Evolutionary conservation across 495 filamentous ascomycete genomes (phyloP).

Genomic region (Choiromyces venosus): DNA sequence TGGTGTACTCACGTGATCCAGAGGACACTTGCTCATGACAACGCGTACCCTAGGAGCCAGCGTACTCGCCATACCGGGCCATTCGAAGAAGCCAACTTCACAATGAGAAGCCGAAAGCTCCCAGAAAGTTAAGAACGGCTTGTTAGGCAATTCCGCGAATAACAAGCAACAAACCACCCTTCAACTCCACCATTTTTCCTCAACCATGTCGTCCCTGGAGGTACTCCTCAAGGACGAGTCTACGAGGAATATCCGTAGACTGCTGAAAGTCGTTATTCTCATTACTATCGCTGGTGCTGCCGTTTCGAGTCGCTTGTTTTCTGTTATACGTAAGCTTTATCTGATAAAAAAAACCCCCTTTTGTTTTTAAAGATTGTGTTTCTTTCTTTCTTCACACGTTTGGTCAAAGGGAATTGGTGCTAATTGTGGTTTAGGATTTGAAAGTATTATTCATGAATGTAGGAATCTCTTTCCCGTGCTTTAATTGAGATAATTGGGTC

Average conservation of each 20-base stretch:
- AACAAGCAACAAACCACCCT: conserved; percentile 19
- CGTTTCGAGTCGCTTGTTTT: conserved; percentile 91
- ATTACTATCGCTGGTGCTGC: conserved; percentile 86
- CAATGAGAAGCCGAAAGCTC: not conserved
- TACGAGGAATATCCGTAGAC: conserved; percentile 69
- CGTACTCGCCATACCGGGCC: not conserved
- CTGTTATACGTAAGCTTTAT: conserved; percentile 80
- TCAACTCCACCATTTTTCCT: conserved; percentile 24
- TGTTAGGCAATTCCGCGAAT: not conserved
- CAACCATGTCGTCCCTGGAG: conserved; percentile 44
- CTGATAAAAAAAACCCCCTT: conserved; percentile 13
- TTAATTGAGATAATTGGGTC: conserved; percentile 11
- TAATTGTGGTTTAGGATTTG: conserved; percentile 63
- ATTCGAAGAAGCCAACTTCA: not conserved
- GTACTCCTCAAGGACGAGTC: conserved; percentile 62
- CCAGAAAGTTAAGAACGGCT: not conserved
- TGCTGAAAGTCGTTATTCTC: conserved; percentile 88
- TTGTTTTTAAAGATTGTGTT: conserved; percentile 7
- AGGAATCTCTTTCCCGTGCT: conserved; percentile 44
- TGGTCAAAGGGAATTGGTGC: conserved; percentile 9
- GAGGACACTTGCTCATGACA: not conserved
- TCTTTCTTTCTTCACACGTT: conserved; percentile 6
- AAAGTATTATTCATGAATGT: conserved; percentile 99
- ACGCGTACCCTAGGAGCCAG: not conserved
- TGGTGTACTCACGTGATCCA: not conserved